Conservation (phyloP, 306 rosid genomes). For the Quercus ilex region DNA sequence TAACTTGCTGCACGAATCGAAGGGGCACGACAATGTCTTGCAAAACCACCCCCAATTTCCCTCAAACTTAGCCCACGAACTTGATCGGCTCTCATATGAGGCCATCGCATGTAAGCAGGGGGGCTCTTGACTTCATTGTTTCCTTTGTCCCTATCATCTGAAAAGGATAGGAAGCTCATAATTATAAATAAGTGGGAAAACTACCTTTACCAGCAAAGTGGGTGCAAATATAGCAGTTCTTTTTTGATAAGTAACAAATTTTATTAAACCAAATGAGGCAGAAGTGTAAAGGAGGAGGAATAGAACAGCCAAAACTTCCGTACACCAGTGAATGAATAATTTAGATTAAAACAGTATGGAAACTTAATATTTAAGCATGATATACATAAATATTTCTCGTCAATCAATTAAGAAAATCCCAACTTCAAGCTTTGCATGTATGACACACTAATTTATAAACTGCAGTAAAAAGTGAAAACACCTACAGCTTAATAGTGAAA, state of each 20-base stretch:
- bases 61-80: slow-evolving; percentile 88
- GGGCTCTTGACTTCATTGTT: slow-evolving; percentile 46
- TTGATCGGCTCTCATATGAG: slow-evolving; percentile 97
- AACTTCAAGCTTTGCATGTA: neutral
- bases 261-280: neutral
- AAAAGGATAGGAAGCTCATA: slow-evolving; percentile 11
- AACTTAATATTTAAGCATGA: neutral
- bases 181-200: slow-evolving; percentile 3
- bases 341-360: neutral
- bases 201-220: neutral
- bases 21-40: slow-evolving; percentile 93
- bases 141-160: slow-evolving; percentile 65
- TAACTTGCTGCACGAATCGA: slow-evolving; percentile 95
- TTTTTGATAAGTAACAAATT: too few species aligned
- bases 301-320: neutral
- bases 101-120: slow-evolving; percentile 90
- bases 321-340: neutral
- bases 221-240: neutral
- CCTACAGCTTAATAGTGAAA: slow-evolving; percentile 85
- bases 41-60: slow-evolving; percentile 98
- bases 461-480: slow-evolving; percentile 26
- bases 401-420: neutral
- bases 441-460: neutral
- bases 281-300: neutral
- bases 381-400: neutral